phyloP scores from a whole-genome alignment of 768 basidiomycete genomes.

The Podaxis sp. region DNA sequence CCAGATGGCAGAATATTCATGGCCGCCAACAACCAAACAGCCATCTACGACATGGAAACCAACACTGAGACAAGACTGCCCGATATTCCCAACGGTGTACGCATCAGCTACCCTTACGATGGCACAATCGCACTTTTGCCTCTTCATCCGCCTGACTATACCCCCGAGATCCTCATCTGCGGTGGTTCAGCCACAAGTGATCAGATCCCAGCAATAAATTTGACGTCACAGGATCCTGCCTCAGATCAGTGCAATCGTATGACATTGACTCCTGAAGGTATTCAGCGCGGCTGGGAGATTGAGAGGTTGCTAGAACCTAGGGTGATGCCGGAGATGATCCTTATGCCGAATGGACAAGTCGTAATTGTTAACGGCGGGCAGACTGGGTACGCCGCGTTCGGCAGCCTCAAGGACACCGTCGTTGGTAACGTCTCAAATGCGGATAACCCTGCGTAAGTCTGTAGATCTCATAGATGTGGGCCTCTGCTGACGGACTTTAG shows the following conservation, averaged over 20 bases:
- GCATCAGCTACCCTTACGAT: slow-evolving; percentile 40
- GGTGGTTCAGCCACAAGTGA: slow-evolving; percentile 41
- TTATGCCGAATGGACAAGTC: slow-evolving; percentile 44
- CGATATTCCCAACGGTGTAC: slow-evolving; percentile 42
- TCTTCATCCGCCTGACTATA: slow-evolving; percentile 37
- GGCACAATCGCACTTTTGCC: slow-evolving; percentile 37
- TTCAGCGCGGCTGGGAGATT: slow-evolving; percentile 43
- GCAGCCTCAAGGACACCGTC: slow-evolving; percentile 27
- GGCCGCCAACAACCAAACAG: slow-evolving; percentile 40
- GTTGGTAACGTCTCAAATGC: slow-evolving; percentile 28
- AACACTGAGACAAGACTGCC: slow-evolving; percentile 40
- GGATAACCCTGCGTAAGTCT: slow-evolving; percentile 30
- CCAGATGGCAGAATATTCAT: slow-evolving; percentile 43
- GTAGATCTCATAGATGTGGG: neutral
- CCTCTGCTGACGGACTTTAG: slow-evolving; percentile 7
- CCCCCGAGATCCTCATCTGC: slow-evolving; percentile 47
- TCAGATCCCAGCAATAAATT: slow-evolving; percentile 24
- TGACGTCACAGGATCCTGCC: slow-evolving; percentile 42
- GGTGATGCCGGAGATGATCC: slow-evolving; percentile 37
- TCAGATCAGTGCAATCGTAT: slow-evolving; percentile 43
- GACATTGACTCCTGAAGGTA: slow-evolving; percentile 39
- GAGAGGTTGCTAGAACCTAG: slow-evolving; percentile 44
- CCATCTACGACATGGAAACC: slow-evolving; percentile 38
- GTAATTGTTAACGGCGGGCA: slow-evolving; percentile 43
- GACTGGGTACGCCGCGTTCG: slow-evolving; percentile 42